Percentiles rank a stretch among this genome's conserved stretches.
Evolutionary conservation across 257 asterid species (phyloP).

Genomic region (Penstemon davidsonii): DNA sequence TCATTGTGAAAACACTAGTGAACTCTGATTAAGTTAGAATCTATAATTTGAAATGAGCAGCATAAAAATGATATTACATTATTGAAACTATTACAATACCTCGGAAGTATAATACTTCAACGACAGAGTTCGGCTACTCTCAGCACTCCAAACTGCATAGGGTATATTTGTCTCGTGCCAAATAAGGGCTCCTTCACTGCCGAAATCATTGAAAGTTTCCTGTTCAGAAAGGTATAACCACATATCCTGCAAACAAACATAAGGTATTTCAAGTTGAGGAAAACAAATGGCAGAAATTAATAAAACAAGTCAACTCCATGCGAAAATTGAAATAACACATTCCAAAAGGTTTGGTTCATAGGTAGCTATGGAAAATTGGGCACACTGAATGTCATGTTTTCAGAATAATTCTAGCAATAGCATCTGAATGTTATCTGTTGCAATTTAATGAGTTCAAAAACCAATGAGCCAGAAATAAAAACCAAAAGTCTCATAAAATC

Average conservation of each 20-base stretch:
- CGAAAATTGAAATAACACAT: neutral
- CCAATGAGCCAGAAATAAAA: conserved; percentile 5
- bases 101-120: conserved; percentile 76
- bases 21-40: conserved; percentile 3
- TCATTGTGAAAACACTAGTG: conserved; percentile 9
- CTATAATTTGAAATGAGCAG: conserved; percentile 18
- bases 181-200: conserved; percentile 73
- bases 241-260: conserved; percentile 68
- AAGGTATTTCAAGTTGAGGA: conserved; percentile 14
- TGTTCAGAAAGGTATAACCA: conserved; percentile 85
- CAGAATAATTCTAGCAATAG: neutral
- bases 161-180: conserved; percentile 98
- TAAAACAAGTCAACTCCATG: conserved; percentile 1
- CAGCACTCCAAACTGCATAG: conserved; percentile 88
- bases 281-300: conserved; percentile 1
- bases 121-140: conserved; percentile 71
- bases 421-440: neutral
- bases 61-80: conserved; percentile 10
- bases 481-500: neutral
- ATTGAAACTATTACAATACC: conserved; percentile 45
- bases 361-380: neutral
- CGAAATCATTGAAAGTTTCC: conserved; percentile 71
- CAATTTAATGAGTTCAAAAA: neutral
- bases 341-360: neutral
- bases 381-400: neutral